Conservation (phyloP, 2,329 filamentous ascomycete genomes). For the Nakataea oryzae region DNA sequence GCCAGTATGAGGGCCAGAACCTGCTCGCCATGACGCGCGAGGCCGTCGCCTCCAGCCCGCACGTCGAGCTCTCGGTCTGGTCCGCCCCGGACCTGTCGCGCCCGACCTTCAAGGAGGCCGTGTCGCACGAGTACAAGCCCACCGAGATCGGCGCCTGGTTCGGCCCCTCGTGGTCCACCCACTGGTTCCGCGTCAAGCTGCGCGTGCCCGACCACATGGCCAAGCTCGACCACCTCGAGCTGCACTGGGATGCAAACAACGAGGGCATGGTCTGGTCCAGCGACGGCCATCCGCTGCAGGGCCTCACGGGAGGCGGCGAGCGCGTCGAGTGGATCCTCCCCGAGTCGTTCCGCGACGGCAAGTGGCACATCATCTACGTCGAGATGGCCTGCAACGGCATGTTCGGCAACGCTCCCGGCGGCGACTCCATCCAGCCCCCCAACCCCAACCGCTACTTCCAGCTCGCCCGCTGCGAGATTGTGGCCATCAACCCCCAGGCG, state of each 20-base stretch:
- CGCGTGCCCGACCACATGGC: constrained; percentile 63
- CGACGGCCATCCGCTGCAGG: constrained; percentile 82
- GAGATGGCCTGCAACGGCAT: constrained; percentile 99
- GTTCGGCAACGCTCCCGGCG: constrained; percentile 85
- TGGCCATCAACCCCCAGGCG: constrained; percentile 79
- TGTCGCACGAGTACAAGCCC: constrained; percentile 61
- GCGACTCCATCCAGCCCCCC: constrained; percentile 81
- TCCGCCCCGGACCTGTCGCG: constrained; percentile 68
- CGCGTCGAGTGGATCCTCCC: constrained; percentile 87
- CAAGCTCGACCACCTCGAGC: constrained; percentile 65
- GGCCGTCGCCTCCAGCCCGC: constrained; percentile 54
- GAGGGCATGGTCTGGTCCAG: constrained; percentile 93
- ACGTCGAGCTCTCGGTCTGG: constrained; percentile 81
- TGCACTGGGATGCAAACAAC: constrained; percentile 92
- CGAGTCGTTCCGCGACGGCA: constrained; percentile 68
- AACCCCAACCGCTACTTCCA: constrained; percentile 73
- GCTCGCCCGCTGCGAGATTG: constrained; percentile 70
- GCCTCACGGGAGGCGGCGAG: constrained; percentile 82
- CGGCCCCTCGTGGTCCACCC: constrained; percentile 92
- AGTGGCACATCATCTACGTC: constrained; percentile 83
- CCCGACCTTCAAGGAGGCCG: constrained; percentile 78
- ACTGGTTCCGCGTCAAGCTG: constrained; percentile 86
- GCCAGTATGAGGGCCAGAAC: constrained; percentile 15
- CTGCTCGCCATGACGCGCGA: constrained; percentile 56
- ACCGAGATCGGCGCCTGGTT: constrained; percentile 71